These are phyloP conservation scores for Tylopilus sp. DNA, from an alignment of 768 basidiomycete species.

Conservation along the genomic window DNA sequence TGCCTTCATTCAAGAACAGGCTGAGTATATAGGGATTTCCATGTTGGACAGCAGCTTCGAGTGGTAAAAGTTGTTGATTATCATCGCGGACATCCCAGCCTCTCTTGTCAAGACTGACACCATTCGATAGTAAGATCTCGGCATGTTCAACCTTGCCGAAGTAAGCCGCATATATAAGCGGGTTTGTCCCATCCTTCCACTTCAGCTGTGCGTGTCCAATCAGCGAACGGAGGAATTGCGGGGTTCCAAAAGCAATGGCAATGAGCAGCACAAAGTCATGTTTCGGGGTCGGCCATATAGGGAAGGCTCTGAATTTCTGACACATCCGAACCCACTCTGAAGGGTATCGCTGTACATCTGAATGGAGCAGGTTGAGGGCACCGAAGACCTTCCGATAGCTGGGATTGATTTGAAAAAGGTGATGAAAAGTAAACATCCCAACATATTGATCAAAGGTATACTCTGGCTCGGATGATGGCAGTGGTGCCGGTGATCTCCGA, in stretches of 20 bases:
- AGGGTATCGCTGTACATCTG: background rate
- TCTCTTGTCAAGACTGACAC: background rate
- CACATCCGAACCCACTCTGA: background rate
- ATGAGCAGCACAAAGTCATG: background rate
- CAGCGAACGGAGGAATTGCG: background rate
- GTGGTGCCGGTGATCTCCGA: too few species aligned
- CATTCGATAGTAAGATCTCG: background rate
- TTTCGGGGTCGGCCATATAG: background rate
- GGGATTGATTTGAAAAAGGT: too few species aligned
- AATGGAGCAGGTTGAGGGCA: too few species aligned
- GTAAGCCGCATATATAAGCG: background rate
- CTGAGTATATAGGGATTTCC: background rate
- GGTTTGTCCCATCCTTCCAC: background rate
- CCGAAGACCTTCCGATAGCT: too few species aligned
- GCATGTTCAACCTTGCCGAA: background rate
- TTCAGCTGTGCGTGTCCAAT: background rate
- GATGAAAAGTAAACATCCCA: too few species aligned
- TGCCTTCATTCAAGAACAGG: background rate
- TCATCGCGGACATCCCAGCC: background rate
- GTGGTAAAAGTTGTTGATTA: background rate
- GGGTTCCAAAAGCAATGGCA: background rate
- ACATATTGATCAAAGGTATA: too few species aligned
- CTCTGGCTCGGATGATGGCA: too few species aligned
- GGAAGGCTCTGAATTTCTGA: accelerated
- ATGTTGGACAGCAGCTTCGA: background rate